Percentiles rank a stretch among this genome's conserved stretches.
Evolutionary conservation across 495 filamentous ascomycete genomes (phyloP).

Genomic region (Halenospora varia): DNA sequence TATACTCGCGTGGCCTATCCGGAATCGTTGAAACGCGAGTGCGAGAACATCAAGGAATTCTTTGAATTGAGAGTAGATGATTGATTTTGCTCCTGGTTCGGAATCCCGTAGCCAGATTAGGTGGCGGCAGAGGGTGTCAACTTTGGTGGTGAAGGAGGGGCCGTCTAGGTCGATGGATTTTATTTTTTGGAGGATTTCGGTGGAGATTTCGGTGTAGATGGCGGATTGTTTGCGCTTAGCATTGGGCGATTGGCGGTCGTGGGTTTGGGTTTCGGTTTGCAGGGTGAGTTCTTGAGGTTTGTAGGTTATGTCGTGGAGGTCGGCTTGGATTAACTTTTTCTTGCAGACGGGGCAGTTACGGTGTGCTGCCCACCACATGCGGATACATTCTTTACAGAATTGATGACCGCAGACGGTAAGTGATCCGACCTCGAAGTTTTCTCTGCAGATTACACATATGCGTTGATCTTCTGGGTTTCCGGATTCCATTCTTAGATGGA

Average conservation of each 20-base stretch:
- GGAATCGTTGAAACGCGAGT: conserved; percentile 59
- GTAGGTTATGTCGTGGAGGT: conserved; percentile 79
- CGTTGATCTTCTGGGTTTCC: conserved; percentile 54
- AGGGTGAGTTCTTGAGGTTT: conserved; percentile 69
- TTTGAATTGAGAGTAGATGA: conserved; percentile 86
- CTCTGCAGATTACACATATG: conserved; percentile 78
- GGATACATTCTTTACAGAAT: conserved; percentile 83
- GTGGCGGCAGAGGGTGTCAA: conserved; percentile 78
- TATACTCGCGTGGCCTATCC: conserved; percentile 68
- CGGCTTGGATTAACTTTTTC: conserved; percentile 48
- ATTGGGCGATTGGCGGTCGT: conserved; percentile 9
- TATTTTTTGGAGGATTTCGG: conserved; percentile 70
- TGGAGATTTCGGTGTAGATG: conserved; percentile 76
- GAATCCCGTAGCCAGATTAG: conserved; percentile 77
- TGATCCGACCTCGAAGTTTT: conserved; percentile 68
- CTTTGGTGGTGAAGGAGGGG: conserved; percentile 78
- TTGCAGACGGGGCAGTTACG: conserved; percentile 78
- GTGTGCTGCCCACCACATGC: conserved; percentile 63
- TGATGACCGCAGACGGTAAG: conserved; percentile 88
- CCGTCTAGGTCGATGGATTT: conserved; percentile 71
- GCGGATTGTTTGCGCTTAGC: conserved; percentile 22
- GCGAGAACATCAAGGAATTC: conserved; percentile 75
- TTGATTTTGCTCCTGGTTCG: conserved; percentile 84
- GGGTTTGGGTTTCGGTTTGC: conserved; percentile 52
- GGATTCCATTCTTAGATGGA: conserved; percentile 40